These are phyloP conservation scores for Leishmania turanica DNA, from an alignment of 208 protist genomes.

Conservation along the genomic window DNA sequence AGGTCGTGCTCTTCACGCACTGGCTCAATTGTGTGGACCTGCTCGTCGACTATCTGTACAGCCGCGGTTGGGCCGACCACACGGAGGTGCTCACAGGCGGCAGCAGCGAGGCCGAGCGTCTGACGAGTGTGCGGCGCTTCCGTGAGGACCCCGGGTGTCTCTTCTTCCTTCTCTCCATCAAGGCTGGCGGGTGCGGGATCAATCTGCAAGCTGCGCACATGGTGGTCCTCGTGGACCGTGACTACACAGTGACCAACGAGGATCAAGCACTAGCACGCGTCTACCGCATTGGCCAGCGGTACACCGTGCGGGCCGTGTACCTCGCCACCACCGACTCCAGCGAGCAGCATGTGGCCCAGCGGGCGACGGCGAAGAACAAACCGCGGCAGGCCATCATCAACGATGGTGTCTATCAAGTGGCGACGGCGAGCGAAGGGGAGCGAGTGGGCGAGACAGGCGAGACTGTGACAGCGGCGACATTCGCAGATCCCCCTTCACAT, in stretches of 20 bases:
- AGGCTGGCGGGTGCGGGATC: conserved; percentile 97
- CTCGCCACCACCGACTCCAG: conserved; percentile 87
- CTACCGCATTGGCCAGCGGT: conserved; percentile 97
- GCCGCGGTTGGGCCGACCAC: conserved; percentile 43
- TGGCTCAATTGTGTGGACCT: conserved; percentile 96
- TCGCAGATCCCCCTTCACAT: background rate
- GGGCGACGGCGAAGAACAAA: conserved; percentile 52
- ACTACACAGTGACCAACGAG: conserved; percentile 97
- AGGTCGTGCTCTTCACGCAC: conserved; percentile 98
- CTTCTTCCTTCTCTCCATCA: conserved; percentile 96
- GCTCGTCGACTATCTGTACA: conserved; percentile 87
- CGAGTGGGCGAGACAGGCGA: background rate
- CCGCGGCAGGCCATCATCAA: conserved; percentile 62
- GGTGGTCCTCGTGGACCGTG: conserved; percentile 97
- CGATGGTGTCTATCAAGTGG: conserved; percentile 42
- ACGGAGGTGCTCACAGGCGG: conserved; percentile 66
- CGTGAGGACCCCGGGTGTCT: conserved; percentile 84
- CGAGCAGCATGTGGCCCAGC: conserved; percentile 44
- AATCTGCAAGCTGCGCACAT: conserved; percentile 96
- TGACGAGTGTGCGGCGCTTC: conserved; percentile 88
- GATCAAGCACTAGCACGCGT: conserved; percentile 96
- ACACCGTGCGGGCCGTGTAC: conserved; percentile 94
- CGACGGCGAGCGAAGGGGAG: background rate
- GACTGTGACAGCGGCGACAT: background rate
- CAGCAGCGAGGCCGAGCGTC: conserved; percentile 59